Evolutionary conservation across 2,329 filamentous ascomycete genomes (phyloP).

Genomic region (Curvularia lunata): DNA sequence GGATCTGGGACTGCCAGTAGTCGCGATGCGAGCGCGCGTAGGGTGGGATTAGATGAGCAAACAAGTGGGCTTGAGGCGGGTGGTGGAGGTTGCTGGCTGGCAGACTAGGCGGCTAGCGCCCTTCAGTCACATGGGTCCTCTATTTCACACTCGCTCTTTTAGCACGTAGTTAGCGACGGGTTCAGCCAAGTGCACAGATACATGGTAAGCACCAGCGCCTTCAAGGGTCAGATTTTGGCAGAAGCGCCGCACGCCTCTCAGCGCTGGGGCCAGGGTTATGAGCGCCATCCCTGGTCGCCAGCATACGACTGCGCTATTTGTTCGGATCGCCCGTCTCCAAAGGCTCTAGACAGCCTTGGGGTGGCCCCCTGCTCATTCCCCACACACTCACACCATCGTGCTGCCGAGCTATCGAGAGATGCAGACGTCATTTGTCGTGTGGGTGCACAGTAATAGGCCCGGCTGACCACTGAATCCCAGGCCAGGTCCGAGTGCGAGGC

Average conservation of each 20-base stretch:
- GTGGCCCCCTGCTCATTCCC: constrained; percentile 17
- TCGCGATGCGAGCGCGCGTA: constrained; percentile 8
- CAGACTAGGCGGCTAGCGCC: constrained; percentile 14
- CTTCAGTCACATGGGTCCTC: constrained; percentile 7
- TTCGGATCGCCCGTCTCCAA: constrained; percentile 24
- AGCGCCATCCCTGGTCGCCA: constrained; percentile 17
- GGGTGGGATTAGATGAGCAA: constrained; percentile 7
- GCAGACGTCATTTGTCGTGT: constrained; percentile 12
- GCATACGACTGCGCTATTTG: constrained; percentile 22
- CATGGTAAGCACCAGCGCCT: constrained; percentile 9
- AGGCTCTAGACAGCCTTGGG: constrained; percentile 23
- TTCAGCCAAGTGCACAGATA: constrained; percentile 12
- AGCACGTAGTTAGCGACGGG: constrained; percentile 8
- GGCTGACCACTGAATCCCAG: neutral
- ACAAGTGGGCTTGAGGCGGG: constrained; percentile 11
- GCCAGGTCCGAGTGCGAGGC: neutral
- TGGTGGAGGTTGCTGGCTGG: constrained; percentile 11
- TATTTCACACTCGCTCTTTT: constrained; percentile 11
- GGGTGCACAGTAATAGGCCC: neutral
- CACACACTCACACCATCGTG: constrained; percentile 15
- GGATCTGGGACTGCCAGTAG: constrained; percentile 3
- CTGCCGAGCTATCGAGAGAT: constrained; percentile 7
- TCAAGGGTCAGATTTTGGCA: constrained; percentile 9
- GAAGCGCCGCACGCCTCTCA: constrained; percentile 18
- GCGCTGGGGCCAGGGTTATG: constrained; percentile 30